Conservation (phyloP, 2,329 filamentous ascomycete genomes). For the Exophiala spinifera region DNA sequence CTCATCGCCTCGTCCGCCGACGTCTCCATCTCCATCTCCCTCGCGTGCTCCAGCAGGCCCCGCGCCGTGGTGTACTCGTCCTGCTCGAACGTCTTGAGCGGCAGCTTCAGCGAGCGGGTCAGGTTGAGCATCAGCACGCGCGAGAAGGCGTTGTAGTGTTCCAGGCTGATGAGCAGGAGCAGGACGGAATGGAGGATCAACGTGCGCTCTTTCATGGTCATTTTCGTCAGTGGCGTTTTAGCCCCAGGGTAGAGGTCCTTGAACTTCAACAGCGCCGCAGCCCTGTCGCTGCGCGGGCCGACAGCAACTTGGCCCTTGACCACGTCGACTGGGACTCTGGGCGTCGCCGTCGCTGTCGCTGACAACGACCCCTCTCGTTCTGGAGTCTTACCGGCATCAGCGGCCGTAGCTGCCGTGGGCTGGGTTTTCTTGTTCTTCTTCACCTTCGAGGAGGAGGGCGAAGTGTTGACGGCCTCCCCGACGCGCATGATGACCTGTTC, state of each 20-base stretch:
- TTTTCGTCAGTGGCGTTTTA: constrained; percentile 58
- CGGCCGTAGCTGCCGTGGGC: too few relatives aligned
- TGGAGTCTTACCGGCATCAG: too few relatives aligned
- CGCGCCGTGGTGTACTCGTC: constrained; percentile 74
- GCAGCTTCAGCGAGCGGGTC: constrained; percentile 67
- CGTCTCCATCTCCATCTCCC: constrained; percentile 55
- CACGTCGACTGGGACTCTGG: constrained; percentile 14
- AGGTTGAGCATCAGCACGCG: constrained; percentile 68
- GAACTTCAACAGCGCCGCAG: constrained; percentile 26
- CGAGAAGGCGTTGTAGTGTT: constrained; percentile 73
- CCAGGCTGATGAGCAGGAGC: constrained; percentile 69
- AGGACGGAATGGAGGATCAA: constrained; percentile 70
- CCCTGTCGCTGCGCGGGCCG: constrained; percentile 12
- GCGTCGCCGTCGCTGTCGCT: constrained; percentile 19
- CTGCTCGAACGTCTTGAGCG: constrained; percentile 60
- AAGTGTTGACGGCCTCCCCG: constrained; percentile 62
- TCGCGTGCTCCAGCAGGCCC: constrained; percentile 71
- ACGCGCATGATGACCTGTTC: constrained; percentile 66
- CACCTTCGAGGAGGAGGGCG: constrained; percentile 43
- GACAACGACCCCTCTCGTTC: constrained; percentile 5
- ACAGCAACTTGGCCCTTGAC: background rate
- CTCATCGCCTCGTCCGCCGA: constrained; percentile 71
- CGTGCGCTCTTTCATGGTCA: constrained; percentile 60
- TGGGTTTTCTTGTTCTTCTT: too few relatives aligned
- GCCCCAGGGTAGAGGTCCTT: constrained; percentile 58